Base-by-base conservation (phyloP, 352 stramenopile genomes). In the Phytopythium litorale region DNA sequence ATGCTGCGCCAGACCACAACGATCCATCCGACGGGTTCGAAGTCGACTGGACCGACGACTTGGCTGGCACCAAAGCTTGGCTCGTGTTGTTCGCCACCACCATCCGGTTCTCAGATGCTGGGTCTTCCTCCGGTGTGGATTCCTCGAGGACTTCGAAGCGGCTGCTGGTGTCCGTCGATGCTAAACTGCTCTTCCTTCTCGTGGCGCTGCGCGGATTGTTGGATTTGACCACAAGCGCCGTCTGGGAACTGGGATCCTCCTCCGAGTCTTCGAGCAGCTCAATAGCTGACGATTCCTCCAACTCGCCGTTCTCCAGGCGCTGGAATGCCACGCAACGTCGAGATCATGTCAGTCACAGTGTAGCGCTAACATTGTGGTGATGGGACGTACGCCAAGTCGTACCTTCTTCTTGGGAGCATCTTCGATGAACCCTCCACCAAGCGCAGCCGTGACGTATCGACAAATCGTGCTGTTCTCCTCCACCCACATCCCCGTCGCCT, bases 381-480 rank as follows among this genome's bases (percentile, higher is more conserved):
- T 35, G 13, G 12, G 23, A 53, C 15, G 12, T 25, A 7, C 13
- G 3, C 1, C 4, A 38, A 3, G 28, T 4, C 15, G 0, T 43
- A 52, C 55, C 58, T 78, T 71, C 38, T 75, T 64, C 42, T 76
- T 73, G 16, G 56, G 70, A 53, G 28, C 74, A 57, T 75, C 65
- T 56, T 91, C 81, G 23, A 92, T 81, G 53, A 91, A 92, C 4
- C 72, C 70, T 12, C 78, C 75, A 28, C 84, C 84, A 16, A 92
- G 68, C 11, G 84, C 78, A 43, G 84, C 79, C 15, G 78, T 84
- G 25, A 91, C 84, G 65, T 94, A 84, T 21, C 75, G 75, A 49
- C 86, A 94, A 48, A 94, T 91, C 21, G 79, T 84, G 50, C 68
- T 92, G 66, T 94, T 94, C 69, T 94, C 86, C 48, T 92, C 65